Evolutionary conservation across 257 asterid genomes (phyloP), one percentile per base, ranked within the genome.

Genomic region (Ilex aquifolium): DNA sequence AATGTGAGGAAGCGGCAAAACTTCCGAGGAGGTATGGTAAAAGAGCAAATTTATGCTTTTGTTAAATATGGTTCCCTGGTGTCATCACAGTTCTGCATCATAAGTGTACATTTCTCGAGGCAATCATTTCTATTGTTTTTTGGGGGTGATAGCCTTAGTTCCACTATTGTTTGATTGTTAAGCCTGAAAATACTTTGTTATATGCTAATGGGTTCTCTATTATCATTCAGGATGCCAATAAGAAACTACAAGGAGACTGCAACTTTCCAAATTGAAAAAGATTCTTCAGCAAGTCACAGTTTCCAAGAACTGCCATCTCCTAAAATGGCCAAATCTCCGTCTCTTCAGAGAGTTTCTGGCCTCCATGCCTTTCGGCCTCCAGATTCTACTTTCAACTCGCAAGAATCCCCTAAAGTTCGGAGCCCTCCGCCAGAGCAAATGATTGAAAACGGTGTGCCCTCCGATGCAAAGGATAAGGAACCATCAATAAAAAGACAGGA

Each of bases 401-500:
- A 79, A 59, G 95, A 87, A 70, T 88, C 95, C 65, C 91, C 99
- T 29, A 80, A 57, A 66, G 77, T 56, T 76, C 85, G 61, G 59
- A 91, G 98, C 72, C 98, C 99, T 62, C 93, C 97, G 6, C 77
- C 96, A 40, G 99, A 92, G 83, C 91, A 85, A 68, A 79, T 81
- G 91, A 74, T 67, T 62, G 98, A 89, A 74, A 93, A 93, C 74
- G 99, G 96, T 48, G 64, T 60, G 53, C 69, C 85, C 61, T 56
- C 69, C 59, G 95, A 83, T 69, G 72, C 68, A 49, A 60, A 75
- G 27, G 83, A 85, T 72, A 92, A 82, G 79, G 97, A 89, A 72
- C 99, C 99, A 44, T 85, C 91, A 57, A 87, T 93, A 64, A 82
- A 81, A 83, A 85, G 97, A 82, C 99, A 93, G 80, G 99, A 93